Conservation (phyloP, 2,329 filamentous ascomycete genomes). For the Colletotrichum lupini region DNA sequence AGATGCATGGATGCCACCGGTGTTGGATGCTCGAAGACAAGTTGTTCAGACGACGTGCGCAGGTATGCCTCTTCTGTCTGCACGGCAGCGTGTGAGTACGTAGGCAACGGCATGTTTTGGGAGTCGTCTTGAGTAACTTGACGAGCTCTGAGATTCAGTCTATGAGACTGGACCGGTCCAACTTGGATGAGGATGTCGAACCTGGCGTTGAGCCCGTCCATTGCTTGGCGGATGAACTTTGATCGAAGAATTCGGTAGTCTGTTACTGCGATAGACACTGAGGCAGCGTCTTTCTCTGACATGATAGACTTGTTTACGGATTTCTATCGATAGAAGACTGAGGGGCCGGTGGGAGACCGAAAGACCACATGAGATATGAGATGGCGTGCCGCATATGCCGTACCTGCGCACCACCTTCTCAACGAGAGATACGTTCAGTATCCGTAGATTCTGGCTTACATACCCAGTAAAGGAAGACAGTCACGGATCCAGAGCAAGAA, state of each 20-base stretch:
- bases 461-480: not conserved
- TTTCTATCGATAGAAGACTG: not conserved
- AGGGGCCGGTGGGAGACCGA: not conserved
- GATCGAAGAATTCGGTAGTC: not conserved
- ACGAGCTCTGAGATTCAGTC: not conserved
- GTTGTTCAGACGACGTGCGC: constrained; percentile 29
- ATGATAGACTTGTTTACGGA: not conserved
- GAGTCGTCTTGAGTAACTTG: not conserved
- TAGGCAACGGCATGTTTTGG: not conserved
- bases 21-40: not conserved
- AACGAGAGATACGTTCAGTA: not conserved
- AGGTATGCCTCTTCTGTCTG: not conserved
- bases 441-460: not conserved
- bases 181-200: not conserved
- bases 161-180: not conserved
- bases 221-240: not conserved
- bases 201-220: not conserved
- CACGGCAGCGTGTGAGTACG: not conserved
- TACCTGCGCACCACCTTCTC: not conserved
- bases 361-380: not conserved
- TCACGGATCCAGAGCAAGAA: not conserved
- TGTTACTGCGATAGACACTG: not conserved
- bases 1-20: not conserved
- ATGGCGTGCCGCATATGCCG: not conserved
- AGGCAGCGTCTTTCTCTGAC: not conserved